Evolutionary conservation across 179 eudicot genomes (phyloP), one percentile per base, ranked within the genome.

Genomic region (Beta lomatogona): DNA sequence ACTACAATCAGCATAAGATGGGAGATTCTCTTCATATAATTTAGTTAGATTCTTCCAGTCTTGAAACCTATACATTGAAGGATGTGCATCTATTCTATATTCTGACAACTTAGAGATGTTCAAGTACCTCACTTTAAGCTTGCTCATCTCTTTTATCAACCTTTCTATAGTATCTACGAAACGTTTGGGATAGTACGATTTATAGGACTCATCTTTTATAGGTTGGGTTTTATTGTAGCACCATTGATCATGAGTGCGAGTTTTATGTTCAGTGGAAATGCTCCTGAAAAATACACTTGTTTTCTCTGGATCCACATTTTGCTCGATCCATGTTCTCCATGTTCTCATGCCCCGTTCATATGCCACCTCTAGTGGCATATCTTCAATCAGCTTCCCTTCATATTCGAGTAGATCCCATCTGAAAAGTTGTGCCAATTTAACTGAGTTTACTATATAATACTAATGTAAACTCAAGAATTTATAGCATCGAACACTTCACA

Each of bases 41-140:
- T 16, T 19, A 0, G 75, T 76, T 55, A 76, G 59, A 25, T 28
- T 58, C 77, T 77, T 77, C 88, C 87, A 82, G 6, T 80, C 57
- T 55, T 12, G 59, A 2, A 69, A 77, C 69, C 87, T 77, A 44
- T 84, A 86, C 28, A 84, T 73, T 19, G 87, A 79, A 18, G 90
- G 88, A 59, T 88, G 90, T n/a, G 88, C 89, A 53, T 88, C 90
- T 28, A 9, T 70, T 70, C 90, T 74, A 63, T 88, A 84, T 28
- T 63, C 60, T 0, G 90, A 86, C 12, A 88, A 28, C 68, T 78
- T 77, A 0, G 87, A 86, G 25, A 88, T 88, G 80, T 88, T 76
- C 68, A 88, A 81, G 78, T 84, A 88, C 44, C 59, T 82, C 2
- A 88, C 81, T 50, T 59, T 36, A 22, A n/a, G 10, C 31, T 78